Evolutionary conservation across 768 basidiomycete species (phyloP).

Genomic region (Artomyces pyxidatus): DNA sequence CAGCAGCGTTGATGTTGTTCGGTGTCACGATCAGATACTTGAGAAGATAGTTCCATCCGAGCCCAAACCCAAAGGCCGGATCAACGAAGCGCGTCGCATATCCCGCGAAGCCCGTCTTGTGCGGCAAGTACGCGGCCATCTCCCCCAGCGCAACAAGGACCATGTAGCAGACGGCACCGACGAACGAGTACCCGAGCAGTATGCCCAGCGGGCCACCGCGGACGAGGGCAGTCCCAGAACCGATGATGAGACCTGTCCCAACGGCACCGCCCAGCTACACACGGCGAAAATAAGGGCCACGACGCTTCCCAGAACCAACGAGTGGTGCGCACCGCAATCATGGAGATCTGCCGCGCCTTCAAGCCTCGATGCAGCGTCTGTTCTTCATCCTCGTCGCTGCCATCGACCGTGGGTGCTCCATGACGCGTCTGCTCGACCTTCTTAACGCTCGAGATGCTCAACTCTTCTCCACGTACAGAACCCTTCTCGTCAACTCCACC

Average conservation of each 20-base stretch:
- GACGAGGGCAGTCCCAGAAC: conserved; percentile 49
- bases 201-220: conserved; percentile 47
- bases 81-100: conserved; percentile 61
- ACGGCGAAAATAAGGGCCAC: too few relatives aligned
- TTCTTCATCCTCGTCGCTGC: conserved; percentile 19
- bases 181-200: conserved; percentile 34
- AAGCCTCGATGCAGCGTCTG: conserved; percentile 27
- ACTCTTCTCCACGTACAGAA: too few relatives aligned
- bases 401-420: too few relatives aligned
- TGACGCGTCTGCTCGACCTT: too few relatives aligned
- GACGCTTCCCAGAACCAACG: too few relatives aligned
- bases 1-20: conserved; percentile 58
- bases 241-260: conserved; percentile 27
- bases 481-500: too few relatives aligned
- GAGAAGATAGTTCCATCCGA: conserved; percentile 50
- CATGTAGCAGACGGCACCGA: conserved; percentile 50
- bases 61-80: conserved; percentile 59
- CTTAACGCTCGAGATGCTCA: too few relatives aligned
- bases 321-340: conserved; percentile 28
- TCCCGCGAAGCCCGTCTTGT: conserved; percentile 50
- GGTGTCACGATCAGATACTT: conserved; percentile 55
- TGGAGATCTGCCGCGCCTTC: conserved; percentile 30
- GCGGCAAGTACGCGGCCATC: conserved; percentile 37
- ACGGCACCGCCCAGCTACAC: conserved; percentile 27
- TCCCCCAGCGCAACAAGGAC: conserved; percentile 44